Conservation (phyloP, 345 rosid genomes). For the Pelargonium nanum region DNA sequence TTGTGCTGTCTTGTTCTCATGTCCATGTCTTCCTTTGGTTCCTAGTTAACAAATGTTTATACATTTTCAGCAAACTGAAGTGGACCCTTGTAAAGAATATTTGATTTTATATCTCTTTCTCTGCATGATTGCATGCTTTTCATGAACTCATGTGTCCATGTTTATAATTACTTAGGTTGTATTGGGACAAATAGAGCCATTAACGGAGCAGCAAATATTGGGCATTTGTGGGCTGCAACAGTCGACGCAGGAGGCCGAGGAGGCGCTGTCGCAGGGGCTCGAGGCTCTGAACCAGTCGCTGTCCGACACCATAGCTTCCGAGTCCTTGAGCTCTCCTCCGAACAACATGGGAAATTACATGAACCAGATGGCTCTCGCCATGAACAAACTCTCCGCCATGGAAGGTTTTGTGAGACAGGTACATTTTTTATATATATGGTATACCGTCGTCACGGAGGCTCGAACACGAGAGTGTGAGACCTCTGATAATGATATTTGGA, state of each 20-base stretch:
- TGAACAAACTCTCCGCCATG: conserved; percentile 82
- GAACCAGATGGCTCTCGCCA: conserved; percentile 93
- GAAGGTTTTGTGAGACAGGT: conserved; percentile 97
- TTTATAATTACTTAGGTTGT: conserved; percentile 32
- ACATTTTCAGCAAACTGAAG: not conserved
- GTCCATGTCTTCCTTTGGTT: conserved; percentile 22
- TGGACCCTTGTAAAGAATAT: not conserved
- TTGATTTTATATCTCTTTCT: not conserved
- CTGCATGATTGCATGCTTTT: not conserved
- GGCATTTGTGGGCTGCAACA: conserved; percentile 86
- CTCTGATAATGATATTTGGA: too few species aligned
- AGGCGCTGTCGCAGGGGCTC: conserved; percentile 79
- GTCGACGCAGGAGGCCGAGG: conserved; percentile 85
- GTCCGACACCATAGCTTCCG: conserved; percentile 75
- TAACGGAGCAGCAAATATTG: conserved; percentile 79
- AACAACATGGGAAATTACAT: conserved; percentile 74
- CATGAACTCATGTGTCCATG: not conserved
- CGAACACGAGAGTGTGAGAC: too few species aligned
- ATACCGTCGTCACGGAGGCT: too few species aligned
- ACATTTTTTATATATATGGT: too few species aligned
- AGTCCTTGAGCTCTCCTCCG: conserved; percentile 63
- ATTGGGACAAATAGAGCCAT: conserved; percentile 64
- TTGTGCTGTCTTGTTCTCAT: conserved; percentile 14
- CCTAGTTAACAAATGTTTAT: conserved; percentile 14
- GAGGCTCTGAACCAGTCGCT: conserved; percentile 80